These are phyloP conservation scores for Eutrema heterophyllum DNA, from an alignment of 345 rosid species.

Conservation along the genomic window DNA sequence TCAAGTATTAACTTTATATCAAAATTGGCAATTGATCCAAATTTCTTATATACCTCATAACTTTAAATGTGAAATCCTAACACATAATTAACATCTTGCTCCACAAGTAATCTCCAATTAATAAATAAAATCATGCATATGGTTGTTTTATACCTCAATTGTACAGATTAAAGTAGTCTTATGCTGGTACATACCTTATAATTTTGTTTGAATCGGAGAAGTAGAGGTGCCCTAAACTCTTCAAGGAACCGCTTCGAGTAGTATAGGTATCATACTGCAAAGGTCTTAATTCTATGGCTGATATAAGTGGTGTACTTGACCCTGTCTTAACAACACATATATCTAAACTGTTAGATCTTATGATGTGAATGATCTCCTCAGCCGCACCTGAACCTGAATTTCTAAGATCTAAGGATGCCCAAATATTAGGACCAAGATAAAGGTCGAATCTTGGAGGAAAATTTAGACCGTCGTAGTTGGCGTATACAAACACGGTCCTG, in stretches of 20 bases:
- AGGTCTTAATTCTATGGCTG: conserved; percentile 24
- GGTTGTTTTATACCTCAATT: background rate
- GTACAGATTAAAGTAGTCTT: background rate
- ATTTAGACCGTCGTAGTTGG: conserved; percentile 37
- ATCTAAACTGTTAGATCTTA: conserved; percentile 11
- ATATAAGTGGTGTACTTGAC: background rate
- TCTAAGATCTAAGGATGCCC: conserved; percentile 19
- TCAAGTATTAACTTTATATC: too few species aligned
- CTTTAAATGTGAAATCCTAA: too few species aligned
- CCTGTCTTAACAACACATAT: conserved; percentile 51
- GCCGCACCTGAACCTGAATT: background rate
- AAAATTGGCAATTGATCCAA: too few species aligned
- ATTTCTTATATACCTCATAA: too few species aligned
- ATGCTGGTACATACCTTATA: conserved; percentile 2
- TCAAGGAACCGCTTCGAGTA: conserved; percentile 3
- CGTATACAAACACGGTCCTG: conserved; percentile 30
- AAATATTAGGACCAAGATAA: conserved; percentile 39
- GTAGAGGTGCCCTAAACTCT: accelerated
- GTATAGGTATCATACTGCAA: background rate
- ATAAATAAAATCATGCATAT: background rate
- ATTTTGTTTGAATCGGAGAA: background rate
- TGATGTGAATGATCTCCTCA: conserved; percentile 37
- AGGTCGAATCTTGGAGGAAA: conserved; percentile 33
- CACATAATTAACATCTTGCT: too few species aligned
- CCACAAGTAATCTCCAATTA: background rate